Evolutionary conservation across 306 rosid species (phyloP), one percentile per base, ranked within the genome.

Genomic region (Pterocarpus macrocarpus): DNA sequence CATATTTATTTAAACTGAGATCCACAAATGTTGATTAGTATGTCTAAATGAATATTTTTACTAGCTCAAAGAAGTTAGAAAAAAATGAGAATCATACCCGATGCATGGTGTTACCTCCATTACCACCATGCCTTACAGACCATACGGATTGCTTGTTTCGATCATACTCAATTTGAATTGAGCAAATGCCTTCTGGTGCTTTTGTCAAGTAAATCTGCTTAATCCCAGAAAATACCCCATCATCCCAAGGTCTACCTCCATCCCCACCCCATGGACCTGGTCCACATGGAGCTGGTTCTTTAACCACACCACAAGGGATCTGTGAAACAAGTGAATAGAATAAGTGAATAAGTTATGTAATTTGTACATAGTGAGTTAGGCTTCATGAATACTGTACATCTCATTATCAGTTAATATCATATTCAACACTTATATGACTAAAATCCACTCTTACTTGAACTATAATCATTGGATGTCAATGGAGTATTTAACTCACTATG

Each of bases 211-310:
- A 92, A 75, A 95, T 93, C 86, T 91, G 99, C 86, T 85, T 87
- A 34, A 93, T 91, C 55, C 97, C 99, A 6, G 88, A 77, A 82
- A 87, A 95, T 7, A 95, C 99, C 45, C 99, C 97, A 81, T 95
- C 99, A 67, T 95, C 99, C 97, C 99, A 95, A 0, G 91, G 80
- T 80, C 88, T 91, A 9, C 99, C 99, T 73, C 93, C 97, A 36
- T 93, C 97, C 52, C 99, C 99, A n/a, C 99, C 99, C 99, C 99
- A 92, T 44, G 99, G 99, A 47, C 99, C 99, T 43, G 99, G 95
- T 71, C 97, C 97, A 76, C 92, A 87, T 63, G 94, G 95, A 12
- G 92, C 93, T 69, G 97, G 99, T 83, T 95, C 97, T 80, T 90
- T 89, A 22, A 91, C 68, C 72, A 95, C 95, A 7, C 92, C 92